A percentile compares a stretch with the other conserved stretches of the same genome.
Conservation (phyloP, 202 grass and related monocot genomes). For the Eragrostis tef region DNA sequence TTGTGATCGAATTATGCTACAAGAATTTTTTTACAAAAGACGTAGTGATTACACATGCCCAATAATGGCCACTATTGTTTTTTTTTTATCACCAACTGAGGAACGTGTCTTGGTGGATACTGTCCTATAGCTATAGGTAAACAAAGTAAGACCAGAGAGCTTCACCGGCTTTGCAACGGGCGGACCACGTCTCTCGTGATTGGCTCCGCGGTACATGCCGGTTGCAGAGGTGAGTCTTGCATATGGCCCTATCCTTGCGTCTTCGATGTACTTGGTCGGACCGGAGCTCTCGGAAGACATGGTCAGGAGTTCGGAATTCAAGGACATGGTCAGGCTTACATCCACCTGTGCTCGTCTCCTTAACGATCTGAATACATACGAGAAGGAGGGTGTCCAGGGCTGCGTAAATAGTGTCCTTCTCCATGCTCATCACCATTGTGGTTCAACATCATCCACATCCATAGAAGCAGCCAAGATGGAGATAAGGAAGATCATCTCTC, state of each 20-base stretch:
- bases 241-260: rapidly evolving
- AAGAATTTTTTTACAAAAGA: too few relatives aligned
- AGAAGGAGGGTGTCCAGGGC: background rate
- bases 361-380: background rate
- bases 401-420: background rate
- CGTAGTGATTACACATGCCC: too few relatives aligned
- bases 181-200: too few relatives aligned
- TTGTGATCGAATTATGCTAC: too few relatives aligned
- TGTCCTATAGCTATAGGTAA: too few relatives aligned
- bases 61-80: too few relatives aligned
- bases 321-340: background rate
- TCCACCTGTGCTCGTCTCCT: background rate
- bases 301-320: background rate
- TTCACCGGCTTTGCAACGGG: too few relatives aligned
- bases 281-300: background rate
- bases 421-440: background rate
- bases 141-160: too few relatives aligned
- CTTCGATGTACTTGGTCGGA: background rate
- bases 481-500: background rate
- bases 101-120: too few relatives aligned
- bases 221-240: background rate
- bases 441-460: too few relatives aligned
- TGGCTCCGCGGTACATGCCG: background rate
- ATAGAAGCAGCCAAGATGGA: background rate
- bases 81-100: too few relatives aligned